phyloP scores from a whole-genome alignment of 202 grass and related monocot species.

The Digitaria exilis region DNA sequence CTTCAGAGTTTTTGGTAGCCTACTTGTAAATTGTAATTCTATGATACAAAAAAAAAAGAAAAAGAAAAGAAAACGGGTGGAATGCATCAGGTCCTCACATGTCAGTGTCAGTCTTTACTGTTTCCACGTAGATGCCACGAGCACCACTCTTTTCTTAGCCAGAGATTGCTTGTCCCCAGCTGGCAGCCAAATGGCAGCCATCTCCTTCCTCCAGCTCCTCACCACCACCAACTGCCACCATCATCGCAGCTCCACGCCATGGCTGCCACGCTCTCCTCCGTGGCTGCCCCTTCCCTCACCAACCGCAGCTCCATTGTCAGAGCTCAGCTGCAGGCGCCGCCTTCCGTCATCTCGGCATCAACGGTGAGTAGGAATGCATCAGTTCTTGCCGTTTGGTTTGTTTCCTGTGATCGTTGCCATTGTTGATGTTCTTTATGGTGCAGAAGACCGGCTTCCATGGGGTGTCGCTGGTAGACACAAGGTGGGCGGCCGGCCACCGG shows the following conservation, averaged over 20 bases:
- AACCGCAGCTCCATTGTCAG: constrained; percentile 49
- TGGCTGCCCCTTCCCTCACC: constrained; percentile 50
- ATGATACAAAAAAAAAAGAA: too few relatives aligned
- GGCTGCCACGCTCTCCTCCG: constrained; percentile 63
- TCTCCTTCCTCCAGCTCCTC: constrained; percentile 28
- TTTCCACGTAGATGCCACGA: constrained; percentile 15
- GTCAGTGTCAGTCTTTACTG: constrained; percentile 16
- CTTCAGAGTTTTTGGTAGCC: not conserved
- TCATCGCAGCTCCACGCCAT: constrained; percentile 43
- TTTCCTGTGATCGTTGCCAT: not conserved
- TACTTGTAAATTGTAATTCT: not conserved
- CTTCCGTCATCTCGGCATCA: constrained; percentile 44
- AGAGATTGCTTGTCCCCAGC: constrained; percentile 10
- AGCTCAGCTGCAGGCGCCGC: constrained; percentile 44
- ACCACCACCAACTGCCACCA: constrained; percentile 25
- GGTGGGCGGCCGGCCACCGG: constrained; percentile 31
- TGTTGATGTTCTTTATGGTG: constrained; percentile 11
- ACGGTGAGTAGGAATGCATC: constrained; percentile 42
- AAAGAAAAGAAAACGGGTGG: not conserved
- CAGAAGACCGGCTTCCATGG: constrained; percentile 76
- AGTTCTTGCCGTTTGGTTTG: constrained; percentile 3
- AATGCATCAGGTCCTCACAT: not conserved
- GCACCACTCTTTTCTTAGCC: constrained; percentile 26
- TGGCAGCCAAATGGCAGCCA: constrained; percentile 50
- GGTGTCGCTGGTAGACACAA: constrained; percentile 53